Evolutionary conservation across 208 protist genomes (phyloP).

Genomic region (Spongospora subterranea): DNA sequence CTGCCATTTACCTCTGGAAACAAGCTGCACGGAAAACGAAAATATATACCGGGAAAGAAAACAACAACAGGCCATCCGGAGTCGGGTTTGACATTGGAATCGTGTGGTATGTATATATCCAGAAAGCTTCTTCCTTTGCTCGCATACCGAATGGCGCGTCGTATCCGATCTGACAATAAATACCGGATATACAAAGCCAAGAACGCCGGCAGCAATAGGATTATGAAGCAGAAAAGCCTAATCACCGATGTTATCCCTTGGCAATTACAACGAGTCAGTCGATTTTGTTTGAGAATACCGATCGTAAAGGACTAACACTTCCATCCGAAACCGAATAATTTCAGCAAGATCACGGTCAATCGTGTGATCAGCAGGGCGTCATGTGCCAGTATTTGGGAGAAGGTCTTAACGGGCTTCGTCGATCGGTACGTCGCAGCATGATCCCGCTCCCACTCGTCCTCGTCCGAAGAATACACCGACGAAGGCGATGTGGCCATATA

Average conservation of each 20-base stretch:
- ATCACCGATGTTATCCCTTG: background rate
- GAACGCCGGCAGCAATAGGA: conserved; percentile 32
- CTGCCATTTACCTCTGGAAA: background rate
- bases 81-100: background rate
- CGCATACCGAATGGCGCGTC: conserved; percentile 14
- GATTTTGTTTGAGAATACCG: background rate
- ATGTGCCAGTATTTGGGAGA: background rate
- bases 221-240: conserved; percentile 6
- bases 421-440: too few species aligned
- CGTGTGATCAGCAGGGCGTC: conserved; percentile 13
- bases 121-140: conserved; percentile 25
- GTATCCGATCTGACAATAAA: background rate
- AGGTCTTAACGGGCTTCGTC: too few species aligned
- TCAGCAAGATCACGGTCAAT: background rate
- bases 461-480: too few species aligned
- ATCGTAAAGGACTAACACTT: conserved; percentile 24
- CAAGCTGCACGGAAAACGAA: background rate
- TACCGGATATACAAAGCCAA: background rate
- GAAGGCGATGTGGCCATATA: too few species aligned
- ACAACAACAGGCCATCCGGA: conserved; percentile 35
- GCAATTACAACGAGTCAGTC: background rate
- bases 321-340: conserved; percentile 47
- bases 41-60: conserved; percentile 29
- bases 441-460: too few species aligned
- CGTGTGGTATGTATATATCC: conserved; percentile 16